Conservation (phyloP, 805 yeast genomes). For the Wickerhamomyces bisporus region DNA sequence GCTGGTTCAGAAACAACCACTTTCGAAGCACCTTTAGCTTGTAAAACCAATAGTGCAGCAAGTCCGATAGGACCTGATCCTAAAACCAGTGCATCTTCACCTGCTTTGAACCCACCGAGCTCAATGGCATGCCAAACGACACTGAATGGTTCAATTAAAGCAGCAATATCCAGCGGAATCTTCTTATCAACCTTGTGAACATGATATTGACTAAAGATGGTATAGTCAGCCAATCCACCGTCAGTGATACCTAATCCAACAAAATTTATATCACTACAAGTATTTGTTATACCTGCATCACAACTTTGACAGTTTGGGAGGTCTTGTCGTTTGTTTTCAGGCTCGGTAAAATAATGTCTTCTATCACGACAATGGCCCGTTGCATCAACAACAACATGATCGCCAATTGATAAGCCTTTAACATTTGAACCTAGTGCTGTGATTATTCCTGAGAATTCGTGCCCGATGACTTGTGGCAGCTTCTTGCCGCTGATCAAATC, state of each 20-base stretch:
- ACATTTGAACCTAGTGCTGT: conserved; percentile 47
- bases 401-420: conserved; percentile 45
- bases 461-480: conserved; percentile 56
- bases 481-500: conserved; percentile 28
- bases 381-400: conserved; percentile 50
- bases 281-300: conserved; percentile 37
- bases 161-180: conserved; percentile 48
- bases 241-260: conserved; percentile 45
- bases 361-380: conserved; percentile 40
- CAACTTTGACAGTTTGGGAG: conserved; percentile 38
- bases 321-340: conserved; percentile 20
- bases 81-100: conserved; percentile 44
- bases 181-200: conserved; percentile 34
- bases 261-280: conserved; percentile 39
- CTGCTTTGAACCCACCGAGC: conserved; percentile 37
- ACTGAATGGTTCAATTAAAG: conserved; percentile 52
- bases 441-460: conserved; percentile 57
- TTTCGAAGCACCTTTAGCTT: conserved; percentile 42
- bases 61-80: conserved; percentile 66
- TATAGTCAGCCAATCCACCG: conserved; percentile 43
- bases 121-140: conserved; percentile 57
- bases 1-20: conserved; percentile 63
- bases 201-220: conserved; percentile 35
- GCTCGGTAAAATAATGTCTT: conserved; percentile 23
- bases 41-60: conserved; percentile 48